These are phyloP conservation scores for Boletus patriciae DNA, from an alignment of 768 basidiomycete genomes.

Conservation along the genomic window DNA sequence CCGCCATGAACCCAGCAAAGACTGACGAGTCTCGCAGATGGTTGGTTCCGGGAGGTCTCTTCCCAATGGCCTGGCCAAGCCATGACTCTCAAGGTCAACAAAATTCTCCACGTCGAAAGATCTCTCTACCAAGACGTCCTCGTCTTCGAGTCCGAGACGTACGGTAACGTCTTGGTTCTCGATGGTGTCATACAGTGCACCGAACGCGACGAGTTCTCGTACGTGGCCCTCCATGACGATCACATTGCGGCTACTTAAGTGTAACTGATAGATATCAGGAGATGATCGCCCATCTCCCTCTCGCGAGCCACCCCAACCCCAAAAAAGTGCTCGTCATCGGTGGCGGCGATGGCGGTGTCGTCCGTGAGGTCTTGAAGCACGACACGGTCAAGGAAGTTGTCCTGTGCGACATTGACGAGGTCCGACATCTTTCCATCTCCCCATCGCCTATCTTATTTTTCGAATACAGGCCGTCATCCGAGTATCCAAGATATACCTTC, in stretches of 20 bases:
- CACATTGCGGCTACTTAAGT: background rate
- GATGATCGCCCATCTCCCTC: slow-evolving; percentile 98
- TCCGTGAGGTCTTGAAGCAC: slow-evolving; percentile 96
- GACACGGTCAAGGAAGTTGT: slow-evolving; percentile 87
- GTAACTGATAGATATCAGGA: slow-evolving; percentile 78
- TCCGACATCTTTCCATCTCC: slow-evolving; percentile 25
- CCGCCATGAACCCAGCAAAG: slow-evolving; percentile 2
- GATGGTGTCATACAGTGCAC: slow-evolving; percentile 97
- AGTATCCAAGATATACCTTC: slow-evolving; percentile 90
- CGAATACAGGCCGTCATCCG: slow-evolving; percentile 78
- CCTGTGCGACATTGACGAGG: slow-evolving; percentile 97
- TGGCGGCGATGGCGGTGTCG: slow-evolving; percentile 97
- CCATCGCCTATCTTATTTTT: background rate
- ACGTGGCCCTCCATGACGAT: slow-evolving; percentile 34
- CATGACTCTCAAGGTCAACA: slow-evolving; percentile 94
- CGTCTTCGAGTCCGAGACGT: slow-evolving; percentile 94
- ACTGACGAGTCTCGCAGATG: slow-evolving; percentile 50
- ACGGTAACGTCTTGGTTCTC: slow-evolving; percentile 94
- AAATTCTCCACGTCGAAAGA: slow-evolving; percentile 91
- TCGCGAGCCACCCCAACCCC: slow-evolving; percentile 94
- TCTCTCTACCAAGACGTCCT: slow-evolving; percentile 96
- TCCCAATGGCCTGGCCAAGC: slow-evolving; percentile 98
- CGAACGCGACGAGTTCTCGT: slow-evolving; percentile 99
- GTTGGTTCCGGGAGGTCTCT: slow-evolving; percentile 95
- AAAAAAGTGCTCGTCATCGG: slow-evolving; percentile 96